Percentiles rank a stretch among this genome's conserved stretches.
phyloP scores from a whole-genome alignment of 1,139 yeast species.

The Hyphopichia buzzinii region DNA sequence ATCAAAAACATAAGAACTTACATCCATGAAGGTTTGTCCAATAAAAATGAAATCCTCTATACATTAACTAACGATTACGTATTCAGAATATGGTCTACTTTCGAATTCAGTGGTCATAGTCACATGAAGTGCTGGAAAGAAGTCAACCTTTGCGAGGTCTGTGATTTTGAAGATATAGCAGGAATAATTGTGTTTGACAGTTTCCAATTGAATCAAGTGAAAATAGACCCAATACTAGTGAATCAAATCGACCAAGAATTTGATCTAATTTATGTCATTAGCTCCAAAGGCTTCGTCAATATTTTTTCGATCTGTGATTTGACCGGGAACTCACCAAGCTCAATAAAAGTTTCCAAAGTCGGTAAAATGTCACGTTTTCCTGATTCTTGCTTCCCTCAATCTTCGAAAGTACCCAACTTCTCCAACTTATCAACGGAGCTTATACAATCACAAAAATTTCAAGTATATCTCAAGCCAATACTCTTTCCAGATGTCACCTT shows the following conservation, averaged over 20 bases:
- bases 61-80: constrained; percentile 56
- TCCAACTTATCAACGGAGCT: constrained; percentile 3
- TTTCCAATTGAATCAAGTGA: constrained; percentile 25
- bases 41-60: constrained; percentile 49
- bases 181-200: constrained; percentile 59
- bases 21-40: constrained; percentile 27
- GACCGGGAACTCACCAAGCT: constrained; percentile 46
- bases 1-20: constrained; percentile 39
- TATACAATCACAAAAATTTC: constrained; percentile 15
- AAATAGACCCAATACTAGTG: constrained; percentile 9
- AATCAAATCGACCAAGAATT: constrained; percentile 12
- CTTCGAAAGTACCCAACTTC: not conserved
- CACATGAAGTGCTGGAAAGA: constrained; percentile 62
- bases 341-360: constrained; percentile 23
- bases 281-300: constrained; percentile 42
- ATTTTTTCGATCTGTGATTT: constrained; percentile 53
- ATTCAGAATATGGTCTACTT: constrained; percentile 73
- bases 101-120: constrained; percentile 56
- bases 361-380: constrained; percentile 7
- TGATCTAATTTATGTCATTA: constrained; percentile 59
- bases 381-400: constrained; percentile 6
- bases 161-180: constrained; percentile 18
- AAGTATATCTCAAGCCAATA: constrained; percentile 22
- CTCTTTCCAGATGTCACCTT: constrained; percentile 19
- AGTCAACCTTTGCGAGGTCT: constrained; percentile 37